Evolutionary conservation across 2,329 filamentous ascomycete species (phyloP).

Genomic region (Phyllosticta capitalensis): DNA sequence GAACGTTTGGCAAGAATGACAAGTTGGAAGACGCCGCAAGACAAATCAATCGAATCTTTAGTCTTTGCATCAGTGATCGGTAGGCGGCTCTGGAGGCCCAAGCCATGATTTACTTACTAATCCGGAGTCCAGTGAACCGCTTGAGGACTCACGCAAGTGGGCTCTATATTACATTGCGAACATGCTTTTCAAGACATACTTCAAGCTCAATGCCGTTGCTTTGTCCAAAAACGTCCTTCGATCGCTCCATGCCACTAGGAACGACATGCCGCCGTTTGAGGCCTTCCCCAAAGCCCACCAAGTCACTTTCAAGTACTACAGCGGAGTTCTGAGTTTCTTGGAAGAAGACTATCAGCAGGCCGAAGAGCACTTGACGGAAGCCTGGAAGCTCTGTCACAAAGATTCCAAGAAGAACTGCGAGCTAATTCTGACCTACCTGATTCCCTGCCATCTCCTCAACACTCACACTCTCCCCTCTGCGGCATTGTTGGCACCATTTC

Average conservation of each 20-base stretch:
- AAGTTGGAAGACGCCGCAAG: slow-evolving; percentile 86
- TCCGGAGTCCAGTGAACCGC: slow-evolving; percentile 41
- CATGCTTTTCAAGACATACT: slow-evolving; percentile 95
- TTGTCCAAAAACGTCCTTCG: slow-evolving; percentile 84
- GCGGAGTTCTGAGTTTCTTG: slow-evolving; percentile 84
- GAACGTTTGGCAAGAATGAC: slow-evolving; percentile 56
- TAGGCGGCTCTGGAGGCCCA: slow-evolving; percentile 35
- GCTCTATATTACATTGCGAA: slow-evolving; percentile 93
- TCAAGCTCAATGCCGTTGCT: slow-evolving; percentile 84
- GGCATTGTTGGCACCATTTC: slow-evolving; percentile 62
- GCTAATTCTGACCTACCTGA: slow-evolving; percentile 86
- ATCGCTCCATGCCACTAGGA: slow-evolving; percentile 64
- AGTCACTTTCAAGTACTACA: slow-evolving; percentile 94
- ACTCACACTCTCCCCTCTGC: slow-evolving; percentile 71
- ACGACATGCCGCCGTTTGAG: slow-evolving; percentile 71
- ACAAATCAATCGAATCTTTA: slow-evolving; percentile 85
- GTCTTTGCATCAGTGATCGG: slow-evolving; percentile 82
- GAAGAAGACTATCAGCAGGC: slow-evolving; percentile 85
- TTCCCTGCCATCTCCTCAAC: slow-evolving; percentile 85
- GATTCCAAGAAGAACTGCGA: slow-evolving; percentile 66
- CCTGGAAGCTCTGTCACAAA: slow-evolving; percentile 72
- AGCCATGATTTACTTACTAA: background rate
- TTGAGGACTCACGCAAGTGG: slow-evolving; percentile 94
- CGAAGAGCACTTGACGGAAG: slow-evolving; percentile 68
- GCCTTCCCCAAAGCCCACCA: slow-evolving; percentile 81